Base-by-base conservation (phyloP, 441 rosid species). In the Eugenia klotzschiana region DNA sequence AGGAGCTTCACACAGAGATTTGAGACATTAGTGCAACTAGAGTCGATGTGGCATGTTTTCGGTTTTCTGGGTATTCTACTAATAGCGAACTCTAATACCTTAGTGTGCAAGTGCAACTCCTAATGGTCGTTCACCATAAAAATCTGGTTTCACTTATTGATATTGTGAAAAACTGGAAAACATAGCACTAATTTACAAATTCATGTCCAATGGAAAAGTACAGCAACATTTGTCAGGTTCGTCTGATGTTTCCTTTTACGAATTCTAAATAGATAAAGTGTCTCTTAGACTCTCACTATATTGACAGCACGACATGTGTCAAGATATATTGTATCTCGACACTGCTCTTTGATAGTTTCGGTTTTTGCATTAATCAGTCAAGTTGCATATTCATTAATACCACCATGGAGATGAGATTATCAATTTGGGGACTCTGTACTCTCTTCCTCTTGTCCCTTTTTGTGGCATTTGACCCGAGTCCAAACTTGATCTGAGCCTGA, bases 81-180 rank as follows among this genome's bases (percentile, higher is more conserved):
- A 2, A 27, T 27, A 15, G 27, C 15, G 33, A 64, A 29, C 37
- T 7, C 10, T 4, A 2, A 29, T n/a, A 23, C 5, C 51, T 49
- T 22, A 12, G 46, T 46, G 29, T 46, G 49, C 49, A 83, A 82
- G 85, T 81, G 1, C 85, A 83, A 5, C 82, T 55, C 2, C 55
- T 83, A 3, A 83, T 77, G 82, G 23, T 83, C 23, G 49, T 83
- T 77, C 85, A 83, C 20, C 85, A 83, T 27, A 83, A 5, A 55
- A 83, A 79, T 23, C 73, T 83, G 26, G 85, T 83, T 73, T 83
- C 85, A 2, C 82, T 83, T 3, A 15, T 83, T 7, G 85, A 26
- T 83, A 83, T 46, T 83, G 85, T 4, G 56, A 83, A n/a, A 77
- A 77, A 16, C 6, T 11, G 8, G 74, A 43, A 51, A 83, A 27